Evolutionary conservation across 192 early-diverging fungal species (phyloP).

Genomic region (Phlyctochytrium arcticum): DNA sequence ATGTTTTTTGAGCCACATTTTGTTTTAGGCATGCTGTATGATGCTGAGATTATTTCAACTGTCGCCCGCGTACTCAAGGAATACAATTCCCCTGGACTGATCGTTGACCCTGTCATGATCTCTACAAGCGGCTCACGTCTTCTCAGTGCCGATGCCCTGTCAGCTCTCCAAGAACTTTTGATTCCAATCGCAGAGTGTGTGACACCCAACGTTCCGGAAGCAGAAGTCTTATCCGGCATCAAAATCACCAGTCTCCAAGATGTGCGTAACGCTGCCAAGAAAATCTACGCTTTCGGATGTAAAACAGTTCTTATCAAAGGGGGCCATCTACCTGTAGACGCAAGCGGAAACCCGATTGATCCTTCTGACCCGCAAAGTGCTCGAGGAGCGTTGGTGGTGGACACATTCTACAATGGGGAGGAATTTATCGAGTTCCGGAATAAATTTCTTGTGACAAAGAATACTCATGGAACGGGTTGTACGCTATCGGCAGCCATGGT

Average conservation of each 20-base stretch:
- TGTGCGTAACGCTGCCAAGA: conserved; percentile 58
- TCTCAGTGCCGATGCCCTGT: conserved; percentile 57
- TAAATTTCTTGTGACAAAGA: conserved; percentile 57
- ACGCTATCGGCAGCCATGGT: conserved; percentile 81
- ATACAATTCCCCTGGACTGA: conserved; percentile 40
- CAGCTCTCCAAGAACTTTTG: conserved; percentile 47
- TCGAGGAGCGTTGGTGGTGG: conserved; percentile 29
- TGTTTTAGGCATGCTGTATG: conserved; percentile 65
- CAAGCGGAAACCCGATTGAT: conserved; percentile 21
- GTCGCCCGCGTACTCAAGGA: conserved; percentile 47
- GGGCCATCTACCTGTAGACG: conserved; percentile 64
- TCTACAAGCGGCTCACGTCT: conserved; percentile 66
- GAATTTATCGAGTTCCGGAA: conserved; percentile 47
- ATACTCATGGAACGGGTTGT: conserved; percentile 87
- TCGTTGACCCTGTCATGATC: conserved; percentile 88
- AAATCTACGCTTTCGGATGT: conserved; percentile 52
- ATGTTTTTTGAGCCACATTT: no score
- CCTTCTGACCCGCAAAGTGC: conserved; percentile 2
- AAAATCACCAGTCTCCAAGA: conserved; percentile 46
- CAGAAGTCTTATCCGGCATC: conserved; percentile 51
- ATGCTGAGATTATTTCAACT: conserved; percentile 57
- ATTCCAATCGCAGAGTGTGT: conserved; percentile 68
- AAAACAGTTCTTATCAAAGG: conserved; percentile 72
- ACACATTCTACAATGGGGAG: conserved; percentile 56
- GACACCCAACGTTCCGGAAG: conserved; percentile 84